These are phyloP conservation scores for Iberis pinnata DNA, from an alignment of 345 rosid genomes.

Conservation along the genomic window DNA sequence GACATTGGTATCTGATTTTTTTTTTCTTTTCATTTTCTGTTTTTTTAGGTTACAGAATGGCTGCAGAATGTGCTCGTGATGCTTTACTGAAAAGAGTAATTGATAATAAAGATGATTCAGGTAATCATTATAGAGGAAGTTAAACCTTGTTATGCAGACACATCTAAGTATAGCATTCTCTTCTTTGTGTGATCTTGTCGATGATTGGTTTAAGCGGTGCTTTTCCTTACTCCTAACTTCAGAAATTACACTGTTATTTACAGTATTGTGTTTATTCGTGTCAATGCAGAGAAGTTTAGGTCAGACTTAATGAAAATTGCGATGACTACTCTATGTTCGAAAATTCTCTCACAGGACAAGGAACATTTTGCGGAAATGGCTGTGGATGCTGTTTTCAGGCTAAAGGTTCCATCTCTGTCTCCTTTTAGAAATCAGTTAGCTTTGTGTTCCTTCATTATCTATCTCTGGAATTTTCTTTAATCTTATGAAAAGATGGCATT, in stretches of 20 bases:
- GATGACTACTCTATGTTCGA: slow-evolving; percentile 87
- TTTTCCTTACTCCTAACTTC: neutral
- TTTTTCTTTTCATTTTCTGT: neutral
- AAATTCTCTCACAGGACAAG: slow-evolving; percentile 88
- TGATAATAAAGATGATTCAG: slow-evolving; percentile 78
- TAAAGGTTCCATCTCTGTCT: slow-evolving; percentile 44
- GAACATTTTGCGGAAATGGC: slow-evolving; percentile 87
- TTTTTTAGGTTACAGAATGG: slow-evolving; percentile 80
- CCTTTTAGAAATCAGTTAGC: neutral
- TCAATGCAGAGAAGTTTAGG: slow-evolving; percentile 71
- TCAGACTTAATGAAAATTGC: slow-evolving; percentile 86
- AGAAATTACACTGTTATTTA: neutral
- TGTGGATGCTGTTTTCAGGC: slow-evolving; percentile 90
- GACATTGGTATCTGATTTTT: neutral
- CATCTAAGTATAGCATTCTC: neutral
- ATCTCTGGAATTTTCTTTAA: neutral
- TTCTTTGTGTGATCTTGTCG: neutral
- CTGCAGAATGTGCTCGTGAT: slow-evolving; percentile 83
- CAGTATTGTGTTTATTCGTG: neutral
- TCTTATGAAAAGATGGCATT: neutral
- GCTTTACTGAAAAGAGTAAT: slow-evolving; percentile 59
- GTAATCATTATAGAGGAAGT: slow-evolving; percentile 25
- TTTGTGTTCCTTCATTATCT: neutral
- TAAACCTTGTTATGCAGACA: neutral
- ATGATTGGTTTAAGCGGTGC: neutral